Percentiles rank a stretch among this genome's conserved stretches.
Evolutionary conservation across 441 rosid species (phyloP).

Genomic region (Populus tomentosa): DNA sequence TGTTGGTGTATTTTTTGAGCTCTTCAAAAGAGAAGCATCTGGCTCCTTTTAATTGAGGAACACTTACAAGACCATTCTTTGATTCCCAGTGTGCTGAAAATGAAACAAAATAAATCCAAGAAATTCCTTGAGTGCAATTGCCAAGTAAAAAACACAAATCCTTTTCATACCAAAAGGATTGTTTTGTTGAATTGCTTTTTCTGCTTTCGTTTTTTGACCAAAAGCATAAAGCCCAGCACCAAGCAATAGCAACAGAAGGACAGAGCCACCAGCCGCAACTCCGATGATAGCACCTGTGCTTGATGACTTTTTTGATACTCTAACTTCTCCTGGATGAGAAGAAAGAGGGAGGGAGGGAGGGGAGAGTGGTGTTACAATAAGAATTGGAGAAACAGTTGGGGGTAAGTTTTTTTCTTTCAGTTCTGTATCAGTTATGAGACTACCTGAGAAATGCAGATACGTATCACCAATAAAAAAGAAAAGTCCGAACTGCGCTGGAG

Average conservation of each 20-base stretch:
- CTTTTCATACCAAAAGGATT: slow-evolving; percentile 60
- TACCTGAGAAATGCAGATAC: slow-evolving; percentile 20
- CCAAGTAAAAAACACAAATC: neutral
- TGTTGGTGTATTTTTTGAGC: slow-evolving; percentile 50
- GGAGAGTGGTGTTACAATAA: neutral
- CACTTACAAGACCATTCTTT: slow-evolving; percentile 37
- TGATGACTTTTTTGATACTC: slow-evolving; percentile 31
- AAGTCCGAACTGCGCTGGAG: slow-evolving; percentile 56
- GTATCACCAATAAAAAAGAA: slow-evolving; percentile 21
- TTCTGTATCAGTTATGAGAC: neutral
- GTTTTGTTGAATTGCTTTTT: slow-evolving; percentile 45
- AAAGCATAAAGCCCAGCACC: slow-evolving; percentile 61
- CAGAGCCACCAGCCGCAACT: slow-evolving; percentile 44
- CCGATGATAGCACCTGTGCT: slow-evolving; percentile 48
- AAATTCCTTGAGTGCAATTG: neutral
- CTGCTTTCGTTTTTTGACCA: slow-evolving; percentile 64
- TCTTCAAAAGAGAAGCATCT: slow-evolving; percentile 76
- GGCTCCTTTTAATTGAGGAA: slow-evolving; percentile 70
- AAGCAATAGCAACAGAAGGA: slow-evolving; percentile 43
- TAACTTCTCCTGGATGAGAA: slow-evolving; percentile 5
- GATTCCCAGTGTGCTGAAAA: slow-evolving; percentile 57
- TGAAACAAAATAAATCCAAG: neutral
- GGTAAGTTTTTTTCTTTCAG: neutral
- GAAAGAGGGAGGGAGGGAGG: neutral
- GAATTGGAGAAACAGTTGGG: neutral